Evolutionary conservation across 2,329 filamentous ascomycete genomes (phyloP), one percentile per base, ranked within the genome.

Genomic region (Xylariomycetidae sp.): DNA sequence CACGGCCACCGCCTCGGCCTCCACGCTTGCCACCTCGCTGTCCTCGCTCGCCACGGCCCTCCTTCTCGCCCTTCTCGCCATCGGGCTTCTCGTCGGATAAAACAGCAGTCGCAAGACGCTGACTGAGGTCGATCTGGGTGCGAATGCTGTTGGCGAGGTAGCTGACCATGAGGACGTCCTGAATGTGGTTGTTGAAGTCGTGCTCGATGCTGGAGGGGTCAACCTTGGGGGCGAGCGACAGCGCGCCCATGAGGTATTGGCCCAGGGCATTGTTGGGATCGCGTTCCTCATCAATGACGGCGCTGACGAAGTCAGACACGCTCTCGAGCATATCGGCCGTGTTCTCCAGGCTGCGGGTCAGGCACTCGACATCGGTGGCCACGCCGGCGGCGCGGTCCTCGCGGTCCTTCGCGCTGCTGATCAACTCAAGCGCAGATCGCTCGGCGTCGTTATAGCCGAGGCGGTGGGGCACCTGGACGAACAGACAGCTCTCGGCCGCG

Each of bases 161-260:
- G 49, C 88, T 94, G 53, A 98, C 89, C 63, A 96, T 89, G 48
- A 98, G 80, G 41, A 98, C 89, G 62, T 98, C 92, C 70, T 98
- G 92, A 64, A 98, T 88, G 70, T 98, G 92, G 72, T 94, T 95
- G 79, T 98, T 98, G 78, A 98, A 98, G 71, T 96, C 89, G 59
- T 83, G 76, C 74, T 98, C 92, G 57, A 98, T 89, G 60, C 93
- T 84, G 42, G 79, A 75, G 23, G 82, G 71, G 54, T 95, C 86
- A 41, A 96, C 92, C 75, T 96, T 98, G 55, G 92, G 92, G 35
- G 90, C 87, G 44, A 98, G 71, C 29, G 85, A 89, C 44, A 98
- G 76, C 24, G 90, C 82, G 62, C 94, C 94, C 73, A 96, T 85
- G 48, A 98, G 72, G 67, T 88, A 94, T 66, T 98, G 93, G 47